These are phyloP conservation scores for Fusarium torulosum DNA, from an alignment of 2,329 filamentous ascomycete genomes.

Conservation along the genomic window DNA sequence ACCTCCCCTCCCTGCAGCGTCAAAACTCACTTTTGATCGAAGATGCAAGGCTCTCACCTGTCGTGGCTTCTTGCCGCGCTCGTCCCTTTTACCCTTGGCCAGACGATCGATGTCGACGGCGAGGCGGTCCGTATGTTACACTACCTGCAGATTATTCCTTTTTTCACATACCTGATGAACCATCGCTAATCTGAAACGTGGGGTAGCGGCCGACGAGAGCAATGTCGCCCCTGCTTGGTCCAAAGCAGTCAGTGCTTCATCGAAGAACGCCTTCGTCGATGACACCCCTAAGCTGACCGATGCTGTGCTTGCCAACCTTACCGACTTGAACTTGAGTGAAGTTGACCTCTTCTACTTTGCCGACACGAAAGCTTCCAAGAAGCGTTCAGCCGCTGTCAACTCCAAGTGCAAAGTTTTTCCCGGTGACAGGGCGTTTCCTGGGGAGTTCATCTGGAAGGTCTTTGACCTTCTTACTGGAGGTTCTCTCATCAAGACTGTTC, in stretches of 20 bases:
- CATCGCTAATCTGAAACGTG: conserved; percentile 36
- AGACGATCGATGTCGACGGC: conserved; percentile 41
- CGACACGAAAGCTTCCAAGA: conserved; percentile 16
- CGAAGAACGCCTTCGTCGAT: conserved; percentile 21
- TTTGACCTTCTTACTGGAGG: conserved; percentile 53
- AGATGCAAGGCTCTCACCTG: conserved; percentile 24
- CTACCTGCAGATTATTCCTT: not conserved
- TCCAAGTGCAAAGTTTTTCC: conserved; percentile 49
- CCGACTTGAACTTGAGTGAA: conserved; percentile 47
- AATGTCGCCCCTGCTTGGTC: conserved; percentile 45
- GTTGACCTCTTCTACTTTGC: conserved; percentile 53
- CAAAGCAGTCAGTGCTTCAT: conserved; percentile 4
- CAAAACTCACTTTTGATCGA: conserved; percentile 10
- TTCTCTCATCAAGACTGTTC: conserved; percentile 51
- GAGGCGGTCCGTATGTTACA: conserved; percentile 37
- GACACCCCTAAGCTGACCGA: conserved; percentile 54
- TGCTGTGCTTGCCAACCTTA: conserved; percentile 50
- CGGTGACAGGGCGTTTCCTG: conserved; percentile 48
- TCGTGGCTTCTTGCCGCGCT: conserved; percentile 36
- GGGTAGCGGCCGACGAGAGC: conserved; percentile 32
- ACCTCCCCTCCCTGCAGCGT: not conserved
- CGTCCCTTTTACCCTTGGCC: conserved; percentile 27
- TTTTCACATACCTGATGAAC: not conserved
- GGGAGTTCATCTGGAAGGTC: conserved; percentile 48
- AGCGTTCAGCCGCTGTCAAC: conserved; percentile 3